Conservation (phyloP, 2,329 filamentous ascomycete genomes). For the Ceratocystiopsis brevicomis region DNA sequence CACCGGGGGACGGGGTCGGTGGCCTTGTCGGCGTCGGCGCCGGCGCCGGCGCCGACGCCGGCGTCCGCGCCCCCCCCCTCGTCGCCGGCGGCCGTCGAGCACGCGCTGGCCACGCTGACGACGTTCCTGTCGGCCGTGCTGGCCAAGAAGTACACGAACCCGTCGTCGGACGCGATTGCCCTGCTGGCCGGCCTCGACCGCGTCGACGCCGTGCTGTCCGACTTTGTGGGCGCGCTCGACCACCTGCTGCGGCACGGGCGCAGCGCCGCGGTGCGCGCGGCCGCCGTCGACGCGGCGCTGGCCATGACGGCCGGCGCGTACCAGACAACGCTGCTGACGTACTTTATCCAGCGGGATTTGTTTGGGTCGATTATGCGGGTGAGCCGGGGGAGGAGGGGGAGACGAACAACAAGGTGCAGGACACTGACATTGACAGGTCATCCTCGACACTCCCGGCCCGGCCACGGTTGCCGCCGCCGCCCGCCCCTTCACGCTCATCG, state of each 20-base stretch:
- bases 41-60: neutral
- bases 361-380: constrained; percentile 94
- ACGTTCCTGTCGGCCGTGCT: constrained; percentile 70
- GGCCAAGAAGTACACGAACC: constrained; percentile 81
- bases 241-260: constrained; percentile 61
- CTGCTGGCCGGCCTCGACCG: constrained; percentile 77
- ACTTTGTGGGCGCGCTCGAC: constrained; percentile 72
- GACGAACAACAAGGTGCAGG: too few species aligned
- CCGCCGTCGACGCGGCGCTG: constrained; percentile 64
- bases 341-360: constrained; percentile 84
- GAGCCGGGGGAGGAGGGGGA: constrained; percentile 1
- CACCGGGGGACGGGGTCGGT: too few species aligned
- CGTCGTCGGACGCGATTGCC: constrained; percentile 84
- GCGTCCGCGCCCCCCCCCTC: neutral
- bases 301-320: constrained; percentile 85
- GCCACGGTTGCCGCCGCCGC: neutral
- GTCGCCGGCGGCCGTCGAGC: neutral
- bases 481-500: constrained; percentile 58
- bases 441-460: constrained; percentile 59
- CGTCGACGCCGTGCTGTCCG: constrained; percentile 70
- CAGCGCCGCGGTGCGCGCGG: constrained; percentile 49
- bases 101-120: constrained; percentile 52
- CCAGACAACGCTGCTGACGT: constrained; percentile 82
- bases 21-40: too few species aligned
- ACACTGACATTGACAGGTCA: constrained; percentile 32